Conservation (phyloP, 257 asterid species). For the Jaltomata sinuosa region DNA sequence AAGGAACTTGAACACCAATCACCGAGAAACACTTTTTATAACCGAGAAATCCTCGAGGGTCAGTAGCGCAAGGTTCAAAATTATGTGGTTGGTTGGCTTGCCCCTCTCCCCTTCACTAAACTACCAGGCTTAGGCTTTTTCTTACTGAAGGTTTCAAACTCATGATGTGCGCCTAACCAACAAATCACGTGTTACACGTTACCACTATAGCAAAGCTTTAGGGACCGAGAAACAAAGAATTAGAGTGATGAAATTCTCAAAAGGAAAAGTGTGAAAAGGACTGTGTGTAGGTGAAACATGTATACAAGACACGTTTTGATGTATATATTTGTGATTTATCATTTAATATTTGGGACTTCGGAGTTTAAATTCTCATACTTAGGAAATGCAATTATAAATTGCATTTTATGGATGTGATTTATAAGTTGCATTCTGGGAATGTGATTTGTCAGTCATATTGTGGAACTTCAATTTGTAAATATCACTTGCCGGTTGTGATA, state of each 20-base stretch:
- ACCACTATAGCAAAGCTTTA: neutral
- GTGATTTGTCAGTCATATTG: neutral
- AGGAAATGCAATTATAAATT: neutral
- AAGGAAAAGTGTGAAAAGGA: neutral
- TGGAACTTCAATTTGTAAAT: neutral
- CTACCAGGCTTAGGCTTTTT: neutral
- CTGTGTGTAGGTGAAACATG: neutral
- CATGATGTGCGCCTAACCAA: neutral
- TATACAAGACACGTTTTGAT: neutral
- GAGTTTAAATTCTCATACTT: neutral
- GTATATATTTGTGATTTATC: too few relatives aligned
- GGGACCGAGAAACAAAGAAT: neutral
- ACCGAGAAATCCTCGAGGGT: neutral
- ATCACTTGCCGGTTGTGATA: neutral
- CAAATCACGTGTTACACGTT: neutral
- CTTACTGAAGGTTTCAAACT: neutral
- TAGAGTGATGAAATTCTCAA: neutral
- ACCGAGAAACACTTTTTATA: neutral
- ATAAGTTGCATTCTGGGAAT: neutral
- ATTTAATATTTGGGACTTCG: neutral
- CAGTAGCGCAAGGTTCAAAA: neutral
- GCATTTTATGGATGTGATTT: neutral
- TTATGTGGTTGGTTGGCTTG: neutral
- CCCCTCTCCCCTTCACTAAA: neutral
- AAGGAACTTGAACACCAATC: neutral